These are phyloP conservation scores for Cyphellophora attinorum DNA, from an alignment of 2,329 filamentous ascomycete species.

Conservation along the genomic window DNA sequence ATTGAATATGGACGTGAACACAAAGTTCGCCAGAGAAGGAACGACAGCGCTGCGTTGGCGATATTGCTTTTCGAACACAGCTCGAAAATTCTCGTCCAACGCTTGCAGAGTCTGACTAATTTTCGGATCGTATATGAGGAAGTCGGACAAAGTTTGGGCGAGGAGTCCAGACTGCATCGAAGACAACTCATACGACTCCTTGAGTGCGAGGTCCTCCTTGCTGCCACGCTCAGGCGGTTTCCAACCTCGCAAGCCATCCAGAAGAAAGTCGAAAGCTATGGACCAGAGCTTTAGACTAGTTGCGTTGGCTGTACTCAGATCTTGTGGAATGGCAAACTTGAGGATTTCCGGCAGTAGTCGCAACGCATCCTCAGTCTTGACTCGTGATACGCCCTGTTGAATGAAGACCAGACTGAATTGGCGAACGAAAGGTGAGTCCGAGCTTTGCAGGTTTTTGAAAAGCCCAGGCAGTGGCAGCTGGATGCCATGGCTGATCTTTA, in stretches of 20 bases:
- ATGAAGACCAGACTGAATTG: constrained; percentile 86
- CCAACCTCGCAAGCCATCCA: constrained; percentile 62
- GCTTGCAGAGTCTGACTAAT: constrained; percentile 19
- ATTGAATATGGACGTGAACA: constrained; percentile 77
- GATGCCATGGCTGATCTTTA: constrained; percentile 52
- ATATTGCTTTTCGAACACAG: constrained; percentile 23
- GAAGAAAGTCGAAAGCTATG: constrained; percentile 70
- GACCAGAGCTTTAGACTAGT: constrained; percentile 46
- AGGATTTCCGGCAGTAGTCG: constrained; percentile 63
- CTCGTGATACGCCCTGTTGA: constrained; percentile 65
- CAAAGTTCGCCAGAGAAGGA: constrained; percentile 50
- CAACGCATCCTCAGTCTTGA: constrained; percentile 54
- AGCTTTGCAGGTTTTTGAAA: constrained; percentile 80
- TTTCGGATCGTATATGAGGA: constrained; percentile 57
- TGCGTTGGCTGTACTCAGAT: constrained; percentile 7
- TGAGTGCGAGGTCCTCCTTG: constrained; percentile 64
- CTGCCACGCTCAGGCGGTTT: constrained; percentile 64
- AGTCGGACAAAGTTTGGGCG: constrained; percentile 63
- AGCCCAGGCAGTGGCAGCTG: constrained; percentile 76
- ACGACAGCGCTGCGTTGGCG: constrained; percentile 19
- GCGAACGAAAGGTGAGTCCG: constrained; percentile 62
- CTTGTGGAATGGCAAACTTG: constrained; percentile 44
- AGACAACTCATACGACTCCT: constrained; percentile 56
- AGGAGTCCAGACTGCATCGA: constrained; percentile 66
- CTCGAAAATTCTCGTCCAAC: constrained; percentile 22